Percentiles rank a stretch among this genome's conserved stretches.
phyloP scores from a whole-genome alignment of 2,329 filamentous ascomycete genomes.

The Neurospora crassa region DNA sequence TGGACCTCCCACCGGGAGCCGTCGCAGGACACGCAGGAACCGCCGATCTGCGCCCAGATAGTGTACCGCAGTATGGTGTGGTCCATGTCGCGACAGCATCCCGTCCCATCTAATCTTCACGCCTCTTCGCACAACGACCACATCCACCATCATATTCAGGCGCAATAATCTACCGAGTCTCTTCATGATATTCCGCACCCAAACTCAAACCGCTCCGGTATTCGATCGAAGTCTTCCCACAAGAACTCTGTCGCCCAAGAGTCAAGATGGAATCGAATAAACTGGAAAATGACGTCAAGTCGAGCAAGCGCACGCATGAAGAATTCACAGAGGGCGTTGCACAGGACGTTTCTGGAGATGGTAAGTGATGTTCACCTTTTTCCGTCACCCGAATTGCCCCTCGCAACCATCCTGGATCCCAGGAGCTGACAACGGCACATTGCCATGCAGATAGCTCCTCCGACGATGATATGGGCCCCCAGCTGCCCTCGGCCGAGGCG shows the following conservation, averaged over 20 bases:
- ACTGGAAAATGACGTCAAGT: slow-evolving; percentile 24
- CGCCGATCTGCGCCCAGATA: neutral
- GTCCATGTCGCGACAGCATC: neutral
- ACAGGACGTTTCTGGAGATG: slow-evolving; percentile 28
- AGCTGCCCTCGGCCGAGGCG: slow-evolving; percentile 68
- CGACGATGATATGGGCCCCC: slow-evolving; percentile 88
- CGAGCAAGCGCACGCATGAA: slow-evolving; percentile 47
- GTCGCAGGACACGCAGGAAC: neutral
- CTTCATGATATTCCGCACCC: neutral
- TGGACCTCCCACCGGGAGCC: neutral
- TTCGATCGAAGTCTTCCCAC: neutral
- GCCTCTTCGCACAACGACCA: neutral
- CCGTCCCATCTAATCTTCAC: neutral
- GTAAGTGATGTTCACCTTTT: slow-evolving; percentile 18
- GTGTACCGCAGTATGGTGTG: too few relatives aligned
- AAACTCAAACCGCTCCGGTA: neutral
- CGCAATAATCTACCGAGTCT: neutral
- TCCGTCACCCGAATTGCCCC: neutral
- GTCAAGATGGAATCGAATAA: slow-evolving; percentile 23
- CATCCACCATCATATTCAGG: neutral
- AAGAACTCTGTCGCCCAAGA: neutral
- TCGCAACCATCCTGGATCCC: neutral
- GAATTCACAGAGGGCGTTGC: slow-evolving; percentile 34
- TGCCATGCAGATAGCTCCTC: slow-evolving; percentile 53
- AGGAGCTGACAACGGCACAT: slow-evolving; percentile 6